Evolutionary conservation across 345 rosid genomes (phyloP), one percentile per base, ranked within the genome.

Genomic region (Trapa incisa): DNA sequence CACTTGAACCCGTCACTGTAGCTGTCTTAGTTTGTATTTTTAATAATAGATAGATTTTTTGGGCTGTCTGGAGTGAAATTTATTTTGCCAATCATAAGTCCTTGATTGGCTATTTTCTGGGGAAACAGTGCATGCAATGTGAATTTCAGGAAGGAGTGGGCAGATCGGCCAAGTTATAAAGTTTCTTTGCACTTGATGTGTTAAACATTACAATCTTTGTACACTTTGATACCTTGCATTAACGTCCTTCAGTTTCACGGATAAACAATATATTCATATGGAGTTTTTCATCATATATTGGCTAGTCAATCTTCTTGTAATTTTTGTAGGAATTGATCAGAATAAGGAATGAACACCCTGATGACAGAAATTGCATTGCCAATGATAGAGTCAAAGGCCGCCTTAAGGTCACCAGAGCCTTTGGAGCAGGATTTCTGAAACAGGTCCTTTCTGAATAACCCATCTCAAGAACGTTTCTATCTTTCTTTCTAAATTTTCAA

Each of bases 341-440:
- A 82, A 93, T 93, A 72, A 91, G 82, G 81, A 91, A 78, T 75
- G 98, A 93, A 70, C 98, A 93, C 75, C 97, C 96, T 6, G 97
- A 93, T 76, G 98, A 93, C 75, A 84, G 39, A 68, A 87, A 87
- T 17, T 90, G 97, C 75, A 90, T 93, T 72, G 86, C 85, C 74
- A 93, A 93, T 67, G 95, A 86, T 67, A 83, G 98, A 78, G 96
- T 93, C 57, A 91, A 93, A 76, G 98, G 98, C 37, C 94, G 97
- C 60, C 87, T 93, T 52, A 88, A 90, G 86, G 98, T 90, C 68
- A 90, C 98, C 8, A 85, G 98, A 76, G 98, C 98, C 38, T 93
- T 93, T 78, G 98, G 98, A 53, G 98, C 98, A 38, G 98, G 98
- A 76, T 93, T 85, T 74, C 80, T 93, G 72, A 93, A 93, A 76